Evolutionary conservation across 177 flowering plant genomes (phyloP), one percentile per base, ranked within the genome.

Genomic region (Vitis hybrid): DNA sequence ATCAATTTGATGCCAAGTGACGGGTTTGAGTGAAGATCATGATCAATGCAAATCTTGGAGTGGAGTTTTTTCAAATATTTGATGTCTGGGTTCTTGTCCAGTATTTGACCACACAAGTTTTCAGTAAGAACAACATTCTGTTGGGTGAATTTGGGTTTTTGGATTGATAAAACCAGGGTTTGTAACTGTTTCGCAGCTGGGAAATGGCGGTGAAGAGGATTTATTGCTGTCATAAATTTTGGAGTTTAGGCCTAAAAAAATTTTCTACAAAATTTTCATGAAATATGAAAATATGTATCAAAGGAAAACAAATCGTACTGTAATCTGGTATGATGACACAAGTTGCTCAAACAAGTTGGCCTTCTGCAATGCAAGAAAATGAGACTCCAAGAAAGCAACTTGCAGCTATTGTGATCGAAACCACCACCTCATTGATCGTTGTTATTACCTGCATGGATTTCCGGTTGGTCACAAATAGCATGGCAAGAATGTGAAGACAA

Each of bases 1-100:
- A 89, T 85, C 62, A 88, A 65, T 74, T 86, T 89, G 77, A 89
- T 74, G 13, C 69, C 80, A 26, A 88, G 72, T 30, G 86, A 79
- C 8, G 87, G 82, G 67, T 83, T 73, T 1, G 74, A 70, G 18
- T 62, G 64, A 15, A 82, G 74, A 51, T 51, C 15, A 6, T 64
- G 74, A 48, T 78, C 67, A 2, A 70, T 52, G 2, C 82, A 2
- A 62, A 89, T 74, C 80, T 67, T 82, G 56, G 82, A 70, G 14
- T 89, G 93, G 66, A 86, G 69, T 56, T 73, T 80, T 65, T 74
- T 73, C 57, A 89, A 48, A 9, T 84, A 76, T 68, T 62, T 76
- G 82, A 79, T 52, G 72, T 82, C 86, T 75, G 84, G 88, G 82
- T 67, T 58, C 54, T 69, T 64, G 59, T 89, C 89, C 71, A 89